phyloP scores from a whole-genome alignment of 495 filamentous ascomycete species.

The Cladorrhinum samala region DNA sequence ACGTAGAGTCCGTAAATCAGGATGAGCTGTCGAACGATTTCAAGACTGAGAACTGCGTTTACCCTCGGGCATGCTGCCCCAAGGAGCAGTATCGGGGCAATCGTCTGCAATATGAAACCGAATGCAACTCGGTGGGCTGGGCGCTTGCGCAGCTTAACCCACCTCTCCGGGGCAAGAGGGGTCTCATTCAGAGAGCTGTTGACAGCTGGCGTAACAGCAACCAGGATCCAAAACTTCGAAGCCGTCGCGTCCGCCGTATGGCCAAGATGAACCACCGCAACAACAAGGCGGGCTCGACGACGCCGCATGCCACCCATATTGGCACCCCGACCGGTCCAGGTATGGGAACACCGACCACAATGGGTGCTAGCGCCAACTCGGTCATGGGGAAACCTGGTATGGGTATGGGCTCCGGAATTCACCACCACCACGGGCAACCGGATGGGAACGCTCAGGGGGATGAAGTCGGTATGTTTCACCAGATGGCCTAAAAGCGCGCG shows the following conservation, averaged over 20 bases:
- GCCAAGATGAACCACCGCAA: conserved; percentile 82
- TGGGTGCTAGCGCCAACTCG: conserved; percentile 39
- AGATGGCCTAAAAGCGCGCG: conserved; percentile 53
- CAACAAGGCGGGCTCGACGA: conserved; percentile 48
- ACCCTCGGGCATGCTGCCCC: conserved; percentile 86
- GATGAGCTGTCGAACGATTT: conserved; percentile 80
- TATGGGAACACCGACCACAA: conserved; percentile 45
- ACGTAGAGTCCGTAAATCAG: conserved; percentile 93
- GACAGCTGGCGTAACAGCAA: conserved; percentile 99
- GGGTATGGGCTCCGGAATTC: conserved; percentile 53
- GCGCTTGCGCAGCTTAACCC: conserved; percentile 90
- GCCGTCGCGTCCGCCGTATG: conserved; percentile 85
- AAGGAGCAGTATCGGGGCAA: conserved; percentile 97
- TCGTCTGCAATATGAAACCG: conserved; percentile 90
- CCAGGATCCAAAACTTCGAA: conserved; percentile 84
- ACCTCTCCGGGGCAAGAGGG: conserved; percentile 82
- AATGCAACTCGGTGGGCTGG: conserved; percentile 98
- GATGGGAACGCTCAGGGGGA: conserved; percentile 58
- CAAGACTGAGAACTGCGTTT: conserved; percentile 97
- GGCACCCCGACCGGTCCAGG: conserved; percentile 49
- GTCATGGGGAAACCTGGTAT: conserved; percentile 51
- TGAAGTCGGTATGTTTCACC: conserved; percentile 94
- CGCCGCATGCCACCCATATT: conserved; percentile 41
- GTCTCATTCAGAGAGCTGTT: conserved; percentile 91
- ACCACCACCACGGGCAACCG: conserved; percentile 68